Evolutionary conservation across 768 basidiomycete species (phyloP), one percentile per base, ranked within the genome.

Genomic region (Boletus insuetus): DNA sequence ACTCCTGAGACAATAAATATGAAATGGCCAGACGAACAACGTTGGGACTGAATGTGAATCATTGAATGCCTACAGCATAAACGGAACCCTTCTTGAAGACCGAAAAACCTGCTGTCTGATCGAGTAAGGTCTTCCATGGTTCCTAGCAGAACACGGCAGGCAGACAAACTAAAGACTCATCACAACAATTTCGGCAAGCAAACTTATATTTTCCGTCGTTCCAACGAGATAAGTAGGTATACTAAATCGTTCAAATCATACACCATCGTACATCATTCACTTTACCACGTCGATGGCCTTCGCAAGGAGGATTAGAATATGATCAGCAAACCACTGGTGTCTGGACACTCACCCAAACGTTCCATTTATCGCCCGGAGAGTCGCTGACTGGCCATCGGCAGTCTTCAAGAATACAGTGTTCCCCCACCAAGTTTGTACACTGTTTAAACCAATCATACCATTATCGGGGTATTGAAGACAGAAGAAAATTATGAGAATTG

Each of bases 381-480:
- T 54, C 37, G 54, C 48, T 3, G 44, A 20, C 4, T n/a, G 29
- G 16, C 51, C 64, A 46, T 77, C 75, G 3, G 62, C 74, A 1
- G 71, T 76, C 0, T 69, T 69, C 43, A 51, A 6, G 54, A 55
- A 69, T 8, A 71, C 64, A 56, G 73, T 79, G 59, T 89, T 89
- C 12, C 87, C 88, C 87, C 86, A 89, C 88, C 87, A 90, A 1
- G 56, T 59, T 46, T 77, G 78, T 43, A 89, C 64, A n/a, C 55
- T 83, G 51, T 77, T 71, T 12, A 61, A n/a, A 6, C 84, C 87
- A 56, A 89, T 86, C 4, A 66, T 66, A 4, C 86, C 86, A 54
- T 86, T 80, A 48, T 58, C 55, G 5, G 87, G 87, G 61, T 78
- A 88, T 72, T 89, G 82, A 22, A 88, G 74, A 51, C 74, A 72